Conservation (phyloP, 2,329 filamentous ascomycete genomes). For the Exserohilum rostratum region DNA sequence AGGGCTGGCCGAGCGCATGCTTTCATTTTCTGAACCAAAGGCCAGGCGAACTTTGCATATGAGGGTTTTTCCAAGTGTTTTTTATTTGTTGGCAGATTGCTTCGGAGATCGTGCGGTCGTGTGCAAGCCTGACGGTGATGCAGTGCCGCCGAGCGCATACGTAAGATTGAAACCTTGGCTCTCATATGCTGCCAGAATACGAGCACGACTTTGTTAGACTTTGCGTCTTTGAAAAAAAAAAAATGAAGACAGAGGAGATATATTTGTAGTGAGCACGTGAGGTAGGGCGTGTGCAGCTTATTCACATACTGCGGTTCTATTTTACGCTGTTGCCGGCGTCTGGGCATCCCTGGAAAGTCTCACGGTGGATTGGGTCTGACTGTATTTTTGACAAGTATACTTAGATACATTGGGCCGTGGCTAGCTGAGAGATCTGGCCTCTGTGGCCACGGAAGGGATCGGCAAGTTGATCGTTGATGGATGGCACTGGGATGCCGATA, state of each 20-base stretch:
- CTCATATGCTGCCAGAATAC: too few species aligned
- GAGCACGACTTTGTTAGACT: background rate
- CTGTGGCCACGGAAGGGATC: background rate
- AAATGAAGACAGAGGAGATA: background rate
- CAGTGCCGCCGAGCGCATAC: too few species aligned
- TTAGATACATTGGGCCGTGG: background rate
- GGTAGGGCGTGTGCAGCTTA: background rate
- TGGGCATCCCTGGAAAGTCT: too few species aligned
- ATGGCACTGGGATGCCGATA: background rate
- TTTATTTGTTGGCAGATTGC: too few species aligned
- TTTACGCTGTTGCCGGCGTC: background rate
- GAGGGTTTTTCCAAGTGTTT: too few species aligned
- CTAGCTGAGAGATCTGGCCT: background rate
- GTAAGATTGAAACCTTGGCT: too few species aligned
- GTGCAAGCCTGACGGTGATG: too few species aligned
- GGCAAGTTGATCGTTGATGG: background rate
- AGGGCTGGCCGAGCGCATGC: conserved; percentile 5
- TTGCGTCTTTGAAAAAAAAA: background rate
- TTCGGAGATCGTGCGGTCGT: too few species aligned
- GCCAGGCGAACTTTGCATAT: background rate
- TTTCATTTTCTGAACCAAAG: background rate
- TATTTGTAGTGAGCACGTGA: background rate
- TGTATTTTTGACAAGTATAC: background rate
- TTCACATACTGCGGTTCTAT: background rate
- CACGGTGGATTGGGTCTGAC: too few species aligned